Conservation (phyloP, 2,329 filamentous ascomycete genomes). For the Diaporthe sp. region DNA sequence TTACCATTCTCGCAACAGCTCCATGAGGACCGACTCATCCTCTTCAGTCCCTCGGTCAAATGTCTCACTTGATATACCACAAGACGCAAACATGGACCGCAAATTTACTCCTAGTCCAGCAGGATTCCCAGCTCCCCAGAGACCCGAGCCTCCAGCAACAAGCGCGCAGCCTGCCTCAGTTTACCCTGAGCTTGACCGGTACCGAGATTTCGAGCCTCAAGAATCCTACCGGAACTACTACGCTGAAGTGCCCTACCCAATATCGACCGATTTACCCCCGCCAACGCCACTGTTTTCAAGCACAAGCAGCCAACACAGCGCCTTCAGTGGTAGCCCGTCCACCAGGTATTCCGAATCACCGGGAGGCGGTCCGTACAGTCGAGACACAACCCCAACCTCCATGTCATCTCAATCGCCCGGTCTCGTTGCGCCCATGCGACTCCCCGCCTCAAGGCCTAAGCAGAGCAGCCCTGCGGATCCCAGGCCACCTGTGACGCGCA, state of each 20-base stretch:
- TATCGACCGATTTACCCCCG: slow-evolving; percentile 76
- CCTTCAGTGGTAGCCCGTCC: slow-evolving; percentile 79
- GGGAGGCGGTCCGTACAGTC: slow-evolving; percentile 78
- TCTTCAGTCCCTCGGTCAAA: slow-evolving; percentile 59
- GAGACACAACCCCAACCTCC: slow-evolving; percentile 84
- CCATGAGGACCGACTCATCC: slow-evolving; percentile 57
- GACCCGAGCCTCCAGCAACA: slow-evolving; percentile 56
- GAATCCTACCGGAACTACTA: slow-evolving; percentile 51
- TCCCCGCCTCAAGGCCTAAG: slow-evolving; percentile 61
- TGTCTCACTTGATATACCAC: slow-evolving; percentile 52
- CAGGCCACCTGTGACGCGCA: slow-evolving; percentile 72
- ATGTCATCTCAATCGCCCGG: slow-evolving; percentile 82
- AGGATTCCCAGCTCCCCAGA: slow-evolving; percentile 58
- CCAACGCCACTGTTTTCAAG: slow-evolving; percentile 76
- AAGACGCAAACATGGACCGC: slow-evolving; percentile 57
- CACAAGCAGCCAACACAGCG: slow-evolving; percentile 68
- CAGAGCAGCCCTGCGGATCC: slow-evolving; percentile 69
- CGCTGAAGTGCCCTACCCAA: slow-evolving; percentile 66
- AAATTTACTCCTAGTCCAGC: slow-evolving; percentile 59
- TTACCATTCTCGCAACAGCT: slow-evolving; percentile 53
- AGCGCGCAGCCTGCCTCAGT: slow-evolving; percentile 60
- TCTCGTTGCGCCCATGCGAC: slow-evolving; percentile 64
- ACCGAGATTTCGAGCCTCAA: slow-evolving; percentile 62
- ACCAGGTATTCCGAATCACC: slow-evolving; percentile 82
- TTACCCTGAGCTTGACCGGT: slow-evolving; percentile 74